These are phyloP conservation scores for Ilyonectria mors-panacis DNA, from an alignment of 2,329 filamentous ascomycete genomes.

Conservation along the genomic window DNA sequence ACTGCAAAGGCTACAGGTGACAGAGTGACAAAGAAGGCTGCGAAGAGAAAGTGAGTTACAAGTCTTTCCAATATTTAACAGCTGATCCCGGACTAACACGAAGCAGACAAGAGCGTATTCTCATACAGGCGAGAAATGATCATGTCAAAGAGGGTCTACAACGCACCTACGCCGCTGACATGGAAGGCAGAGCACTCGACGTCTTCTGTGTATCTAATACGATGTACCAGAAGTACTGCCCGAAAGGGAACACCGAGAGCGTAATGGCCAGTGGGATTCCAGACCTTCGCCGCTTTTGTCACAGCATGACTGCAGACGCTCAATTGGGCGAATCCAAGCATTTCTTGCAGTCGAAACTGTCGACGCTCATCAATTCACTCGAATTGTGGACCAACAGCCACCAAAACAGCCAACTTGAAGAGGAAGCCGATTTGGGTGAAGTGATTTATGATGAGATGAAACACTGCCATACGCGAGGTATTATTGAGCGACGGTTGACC, in stretches of 20 bases:
- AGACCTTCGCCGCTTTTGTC: slow-evolving; percentile 52
- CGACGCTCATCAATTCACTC: slow-evolving; percentile 48
- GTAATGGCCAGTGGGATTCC: slow-evolving; percentile 51
- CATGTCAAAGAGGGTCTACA: slow-evolving; percentile 49
- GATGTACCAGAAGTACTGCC: slow-evolving; percentile 51
- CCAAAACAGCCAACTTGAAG: slow-evolving; percentile 2
- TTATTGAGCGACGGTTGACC: accelerated
- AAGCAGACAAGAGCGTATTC: slow-evolving; percentile 45
- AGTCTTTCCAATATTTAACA: not conserved
- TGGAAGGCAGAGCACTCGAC: slow-evolving; percentile 42
- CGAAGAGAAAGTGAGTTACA: slow-evolving; percentile 42
- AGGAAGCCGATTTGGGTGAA: not conserved
- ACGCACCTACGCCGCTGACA: slow-evolving; percentile 45
- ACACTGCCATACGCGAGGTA: slow-evolving; percentile 8
- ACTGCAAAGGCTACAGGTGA: slow-evolving; percentile 43
- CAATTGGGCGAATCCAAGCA: slow-evolving; percentile 50
- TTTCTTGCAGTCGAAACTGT: slow-evolving; percentile 47
- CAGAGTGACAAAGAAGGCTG: slow-evolving; percentile 40
- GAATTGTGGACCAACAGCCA: slow-evolving; percentile 45
- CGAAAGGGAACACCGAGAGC: slow-evolving; percentile 46
- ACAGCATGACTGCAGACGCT: slow-evolving; percentile 51
- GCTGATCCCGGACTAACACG: not conserved
- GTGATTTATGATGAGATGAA: slow-evolving; percentile 1
- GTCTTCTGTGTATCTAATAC: slow-evolving; percentile 56
- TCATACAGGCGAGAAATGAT: slow-evolving; percentile 50